Conservation (phyloP, 768 basidiomycete species). For the Xerocomellus dryophilus region DNA sequence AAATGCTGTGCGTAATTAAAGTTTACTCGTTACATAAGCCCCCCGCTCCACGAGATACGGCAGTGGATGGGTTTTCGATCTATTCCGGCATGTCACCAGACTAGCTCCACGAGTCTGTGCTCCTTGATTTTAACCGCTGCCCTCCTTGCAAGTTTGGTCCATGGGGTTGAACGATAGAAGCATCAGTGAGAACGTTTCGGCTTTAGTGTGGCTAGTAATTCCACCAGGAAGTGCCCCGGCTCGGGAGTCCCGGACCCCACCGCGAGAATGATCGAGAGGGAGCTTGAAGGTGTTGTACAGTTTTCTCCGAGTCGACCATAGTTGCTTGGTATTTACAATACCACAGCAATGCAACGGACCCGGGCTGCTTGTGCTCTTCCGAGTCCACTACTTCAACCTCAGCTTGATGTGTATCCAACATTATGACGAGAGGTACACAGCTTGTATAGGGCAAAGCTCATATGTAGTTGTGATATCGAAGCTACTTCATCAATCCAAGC, state of each 20-base stretch:
- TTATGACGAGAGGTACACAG: slow-evolving; percentile 8
- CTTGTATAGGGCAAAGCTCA: neutral
- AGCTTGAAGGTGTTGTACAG: too few relatives aligned
- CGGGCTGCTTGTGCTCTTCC: neutral
- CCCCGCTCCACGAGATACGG: too few relatives aligned
- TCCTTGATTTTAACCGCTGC: too few relatives aligned
- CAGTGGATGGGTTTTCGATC: too few relatives aligned
- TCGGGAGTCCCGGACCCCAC: neutral
- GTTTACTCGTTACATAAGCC: too few relatives aligned
- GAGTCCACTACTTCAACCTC: neutral
- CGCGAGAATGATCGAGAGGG: too few relatives aligned
- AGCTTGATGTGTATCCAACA: neutral
- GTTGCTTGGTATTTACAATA: neutral
- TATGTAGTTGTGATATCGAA: neutral
- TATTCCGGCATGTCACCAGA: too few relatives aligned
- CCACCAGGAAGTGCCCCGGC: neutral
- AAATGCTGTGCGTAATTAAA: too few relatives aligned
- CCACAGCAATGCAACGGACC: neutral
- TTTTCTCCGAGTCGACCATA: too few relatives aligned
- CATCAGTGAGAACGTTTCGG: neutral
- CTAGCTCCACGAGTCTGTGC: too few relatives aligned
- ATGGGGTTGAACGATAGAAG: neutral
- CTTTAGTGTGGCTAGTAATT: neutral
- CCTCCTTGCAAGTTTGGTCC: too few relatives aligned
- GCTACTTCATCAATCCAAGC: neutral